A percentile compares a stretch with the other conserved stretches of the same genome.
These are phyloP conservation scores for Hsuehochloa calcarea DNA, from an alignment of 176 grass and related monocot species.

Conservation along the genomic window DNA sequence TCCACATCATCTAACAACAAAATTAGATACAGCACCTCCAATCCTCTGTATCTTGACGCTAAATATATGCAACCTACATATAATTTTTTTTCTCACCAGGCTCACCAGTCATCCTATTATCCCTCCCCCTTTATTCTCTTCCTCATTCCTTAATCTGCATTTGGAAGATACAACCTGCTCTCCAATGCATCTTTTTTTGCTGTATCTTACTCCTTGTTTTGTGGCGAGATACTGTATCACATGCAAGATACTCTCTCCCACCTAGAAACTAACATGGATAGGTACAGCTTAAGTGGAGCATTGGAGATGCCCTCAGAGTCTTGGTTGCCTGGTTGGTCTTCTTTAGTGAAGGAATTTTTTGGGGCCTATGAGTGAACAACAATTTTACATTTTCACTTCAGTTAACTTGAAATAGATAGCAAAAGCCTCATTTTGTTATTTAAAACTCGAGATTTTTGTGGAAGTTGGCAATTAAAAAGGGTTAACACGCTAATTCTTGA, in stretches of 20 bases:
- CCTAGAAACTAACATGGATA: too few relatives aligned
- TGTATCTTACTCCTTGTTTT: too few relatives aligned
- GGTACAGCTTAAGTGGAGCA: too few relatives aligned
- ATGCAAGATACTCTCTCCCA: too few relatives aligned
- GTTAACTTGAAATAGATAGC: neutral
- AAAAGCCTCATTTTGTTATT: neutral
- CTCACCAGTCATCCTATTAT: neutral
- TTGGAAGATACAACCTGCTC: too few relatives aligned
- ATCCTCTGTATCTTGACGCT: neutral
- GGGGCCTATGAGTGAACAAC: too few relatives aligned
- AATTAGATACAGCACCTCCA: neutral
- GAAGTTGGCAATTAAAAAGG: neutral
- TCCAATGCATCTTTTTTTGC: too few relatives aligned
- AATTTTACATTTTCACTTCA: too few relatives aligned
- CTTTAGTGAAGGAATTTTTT: neutral
- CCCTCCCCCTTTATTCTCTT: too few relatives aligned
- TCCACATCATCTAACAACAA: neutral
- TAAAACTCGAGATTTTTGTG: constrained; percentile 14
- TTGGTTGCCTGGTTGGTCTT: neutral
- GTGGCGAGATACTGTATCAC: too few relatives aligned
- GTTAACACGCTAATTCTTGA: neutral
- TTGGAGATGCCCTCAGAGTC: too few relatives aligned
- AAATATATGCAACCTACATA: neutral
- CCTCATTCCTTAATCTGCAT: too few relatives aligned
- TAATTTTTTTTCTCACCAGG: neutral